Evolutionary conservation across 805 yeast species (phyloP).

Genomic region (Saccharomycopsis javanensis): DNA sequence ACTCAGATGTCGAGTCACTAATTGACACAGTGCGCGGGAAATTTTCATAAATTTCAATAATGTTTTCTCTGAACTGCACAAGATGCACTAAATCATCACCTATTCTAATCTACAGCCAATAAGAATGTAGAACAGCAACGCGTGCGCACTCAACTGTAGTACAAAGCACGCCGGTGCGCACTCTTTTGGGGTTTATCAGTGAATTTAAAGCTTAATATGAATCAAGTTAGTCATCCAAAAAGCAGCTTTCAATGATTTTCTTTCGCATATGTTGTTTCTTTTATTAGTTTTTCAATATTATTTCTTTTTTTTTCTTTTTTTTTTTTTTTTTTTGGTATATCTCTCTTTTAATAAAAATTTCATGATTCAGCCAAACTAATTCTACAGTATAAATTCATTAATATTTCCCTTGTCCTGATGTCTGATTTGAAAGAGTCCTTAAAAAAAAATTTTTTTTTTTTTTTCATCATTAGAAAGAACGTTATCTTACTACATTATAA

Average conservation of each 20-base stretch:
- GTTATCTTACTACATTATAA: neutral
- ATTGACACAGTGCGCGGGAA: slow-evolving; percentile 2
- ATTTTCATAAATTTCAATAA: neutral
- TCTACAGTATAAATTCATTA: neutral
- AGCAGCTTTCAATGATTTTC: too few species aligned
- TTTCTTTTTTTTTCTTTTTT: neutral
- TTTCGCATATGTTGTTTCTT: neutral
- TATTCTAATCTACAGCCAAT: neutral
- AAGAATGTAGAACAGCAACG: neutral
- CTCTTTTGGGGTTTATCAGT: neutral
- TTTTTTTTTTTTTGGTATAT: neutral
- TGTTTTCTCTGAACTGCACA: neutral
- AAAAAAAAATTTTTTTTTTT: too few species aligned
- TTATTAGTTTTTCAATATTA: neutral
- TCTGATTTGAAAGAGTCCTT: too few species aligned
- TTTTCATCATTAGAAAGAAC: neutral
- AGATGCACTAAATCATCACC: neutral
- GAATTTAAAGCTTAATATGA: too few species aligned
- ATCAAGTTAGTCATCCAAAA: neutral
- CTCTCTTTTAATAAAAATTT: neutral
- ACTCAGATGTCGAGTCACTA: neutral
- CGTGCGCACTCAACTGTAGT: neutral
- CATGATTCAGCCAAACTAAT: neutral
- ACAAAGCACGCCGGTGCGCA: neutral
- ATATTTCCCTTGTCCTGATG: neutral